Conservation (phyloP, 768 basidiomycete genomes). For the Glaciozyma martinii region DNA sequence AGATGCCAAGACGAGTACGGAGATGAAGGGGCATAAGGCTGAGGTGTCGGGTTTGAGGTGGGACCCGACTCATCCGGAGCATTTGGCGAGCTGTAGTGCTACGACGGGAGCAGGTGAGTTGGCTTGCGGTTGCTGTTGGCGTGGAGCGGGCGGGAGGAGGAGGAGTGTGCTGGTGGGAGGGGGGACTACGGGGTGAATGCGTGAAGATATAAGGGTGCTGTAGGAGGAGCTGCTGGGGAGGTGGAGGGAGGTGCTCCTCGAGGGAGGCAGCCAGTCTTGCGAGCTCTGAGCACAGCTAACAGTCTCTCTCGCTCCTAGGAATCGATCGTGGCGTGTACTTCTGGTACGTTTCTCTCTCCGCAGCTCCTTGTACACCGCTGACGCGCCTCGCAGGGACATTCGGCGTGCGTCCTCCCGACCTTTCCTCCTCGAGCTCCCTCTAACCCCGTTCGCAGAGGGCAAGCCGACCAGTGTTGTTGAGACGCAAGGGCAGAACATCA, state of each 20-base stretch:
- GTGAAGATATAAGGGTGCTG: too few relatives aligned
- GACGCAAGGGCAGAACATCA: constrained; percentile 31
- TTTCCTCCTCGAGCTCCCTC: neutral
- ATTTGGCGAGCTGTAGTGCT: constrained; percentile 19
- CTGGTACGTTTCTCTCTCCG: constrained; percentile 10
- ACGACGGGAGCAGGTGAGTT: constrained; percentile 8
- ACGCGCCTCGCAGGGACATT: constrained; percentile 1
- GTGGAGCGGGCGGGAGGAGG: neutral
- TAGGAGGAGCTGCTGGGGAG: too few relatives aligned
- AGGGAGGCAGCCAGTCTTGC: neutral
- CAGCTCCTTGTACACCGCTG: neutral
- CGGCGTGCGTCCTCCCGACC: neutral
- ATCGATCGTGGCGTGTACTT: constrained; percentile 21
- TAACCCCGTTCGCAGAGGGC: constrained; percentile 8
- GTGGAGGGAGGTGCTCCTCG: too few relatives aligned
- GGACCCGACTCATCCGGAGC: constrained; percentile 24
- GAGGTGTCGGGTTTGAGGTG: constrained; percentile 24
- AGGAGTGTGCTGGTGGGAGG: neutral
- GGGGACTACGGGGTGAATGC: too few relatives aligned
- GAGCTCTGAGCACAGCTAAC: neutral
- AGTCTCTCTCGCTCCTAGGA: neutral
- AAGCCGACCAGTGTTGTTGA: constrained; percentile 29
- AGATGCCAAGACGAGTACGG: constrained; percentile 16
- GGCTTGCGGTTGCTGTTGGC: neutral
- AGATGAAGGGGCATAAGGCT: constrained; percentile 22